Base-by-base conservation (phyloP, 2,329 filamentous ascomycete genomes). In the Diatrype stigma region DNA sequence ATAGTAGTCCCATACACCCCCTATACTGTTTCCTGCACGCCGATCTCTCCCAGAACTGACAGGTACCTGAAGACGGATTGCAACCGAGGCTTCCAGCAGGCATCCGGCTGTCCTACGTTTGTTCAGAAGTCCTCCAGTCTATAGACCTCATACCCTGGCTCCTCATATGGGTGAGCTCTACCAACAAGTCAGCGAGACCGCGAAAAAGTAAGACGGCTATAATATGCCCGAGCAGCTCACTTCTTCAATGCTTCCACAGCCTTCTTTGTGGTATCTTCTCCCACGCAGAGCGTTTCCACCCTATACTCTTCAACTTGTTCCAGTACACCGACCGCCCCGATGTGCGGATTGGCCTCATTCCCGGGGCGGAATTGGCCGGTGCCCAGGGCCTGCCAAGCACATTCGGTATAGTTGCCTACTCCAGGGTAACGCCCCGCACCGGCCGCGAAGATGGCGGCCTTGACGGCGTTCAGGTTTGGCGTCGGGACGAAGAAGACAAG, bases 361-460 rank as follows among this genome's bases (percentile, higher is more conserved):
- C 81, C 82, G 0, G 85, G 85, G 0, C 81, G 77, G 65, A 89
- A 90, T 61, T 89, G 85, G 0, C 84, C 84, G 0, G 72, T 81
- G 5, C 86, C 86, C 3, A 67, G 55, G 0, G 70, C 66, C 2
- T 70, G 69, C 71, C 73, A 84, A 64, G 75, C 76, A 62, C 73
- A 77, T 57, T 84, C 78, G 21, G 76, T 79, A 60, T 83, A 83
- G 58, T 73, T 74, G 19, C 76, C 76, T 1, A 70, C 61, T 0
- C 70, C 70, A 0, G 77, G 75, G 50, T 78, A 79, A 10, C 73
- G 67, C 23, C 81, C 80, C 2, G 79, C 80, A n/a, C 80, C 80
- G 16, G 78, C 77, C n/a, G 70, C 70, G 26, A 30, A 30, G 26
- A 30, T 30, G 26, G 26, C 26, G 26, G 26, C 10, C 10, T 30